Base-by-base conservation (phyloP, 257 asterid genomes). In the Echium plantagineum region DNA sequence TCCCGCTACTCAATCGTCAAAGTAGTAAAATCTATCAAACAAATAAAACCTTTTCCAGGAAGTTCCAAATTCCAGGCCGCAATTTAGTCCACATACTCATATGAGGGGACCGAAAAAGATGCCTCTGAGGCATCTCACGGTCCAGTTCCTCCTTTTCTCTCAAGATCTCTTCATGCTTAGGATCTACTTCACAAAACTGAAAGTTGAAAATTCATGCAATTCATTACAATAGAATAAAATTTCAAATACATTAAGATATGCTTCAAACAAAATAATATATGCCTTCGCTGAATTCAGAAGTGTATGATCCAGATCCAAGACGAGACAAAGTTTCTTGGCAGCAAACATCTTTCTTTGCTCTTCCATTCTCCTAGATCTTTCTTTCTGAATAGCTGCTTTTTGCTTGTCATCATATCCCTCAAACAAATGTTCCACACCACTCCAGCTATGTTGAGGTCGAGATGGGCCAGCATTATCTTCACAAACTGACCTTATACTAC, bases 21-120 rank as follows among this genome's bases (percentile, higher is more conserved):
- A 28, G 32, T 6, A 28, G 32, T 28, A 28, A n/a, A 1, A 42
- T 42, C 16, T 10, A 54, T 8, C 46, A 61, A 38, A 26, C 46
- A 35, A 10, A 20, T 19, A 35, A 60, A 69, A 89, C 98, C 98
- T 84, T 93, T 72, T 86, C 94, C 83, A 93, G 74, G 77, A 93
- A 93, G 70, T 89, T 89, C 98, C 98, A 93, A 71, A 93, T 78
- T 72, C 98, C 98, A 61, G 98, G 98, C 51, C 98, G 88, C 76
- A 93, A 73, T 70, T 93, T 93, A 57, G 98, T 93, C 98, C 98
- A 93, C 98, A 93, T 93, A 65, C 78, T 83, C 98, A 93, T 93
- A 72, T 93, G 97, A 30, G 94, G 96, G 77, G 89, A 93, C 64
- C 96, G 83, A 65, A 89, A 86, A 49, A 93, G 83, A 74, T 93